Evolutionary conservation across 495 filamentous ascomycete species (phyloP), one percentile per base, ranked within the genome.

Genomic region (Ascobolus immersus): DNA sequence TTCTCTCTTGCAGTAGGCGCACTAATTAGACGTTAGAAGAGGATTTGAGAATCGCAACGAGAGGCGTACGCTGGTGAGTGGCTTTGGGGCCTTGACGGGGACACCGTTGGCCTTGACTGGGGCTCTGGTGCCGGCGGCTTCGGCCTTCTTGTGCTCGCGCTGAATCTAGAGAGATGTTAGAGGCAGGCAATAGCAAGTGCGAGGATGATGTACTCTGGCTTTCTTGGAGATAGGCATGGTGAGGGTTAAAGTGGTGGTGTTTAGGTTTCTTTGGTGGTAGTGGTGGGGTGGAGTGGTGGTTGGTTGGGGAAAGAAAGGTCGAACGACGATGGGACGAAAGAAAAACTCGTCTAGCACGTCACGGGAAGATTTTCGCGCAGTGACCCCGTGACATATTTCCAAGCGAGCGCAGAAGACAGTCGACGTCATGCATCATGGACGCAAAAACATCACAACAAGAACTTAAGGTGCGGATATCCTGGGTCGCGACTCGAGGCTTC

Each of bases 111-210:
- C 31, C 32, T 55, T 55, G 33, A 55, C 51, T 5, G 54, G 44
- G 3, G 44, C 45, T 17, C 54, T 41, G 3, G 54, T 56, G 20
- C 54, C 54, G 12, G 51, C 52, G 6, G 47, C 50, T 18, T 56
- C 54, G 24, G 49, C 54, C 32, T 55, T 55, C 31, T 49, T 47
- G 47, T 56, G 54, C 36, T 56, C 54, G 43, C 52, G 51, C 28
- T 52, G 45, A 35, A 42, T 39, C 37, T 27, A 36, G 19, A 5
- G 4, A 28, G 19, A 7, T 29, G 26, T 22, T 13, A 7, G 21
- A 23, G 25, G n/a, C 10, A 22, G 35, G 24, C 18, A 14, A 25
- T 13, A 17, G 2, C 28, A 20, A 5, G 17, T 27, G n/a, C 15
- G 17, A 14, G 12, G 15, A 31, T 33, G 5, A 18, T 11, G 21